Evolutionary conservation across 1,284 basidiomycete species (phyloP).

Genomic region (Meripilus lineatus): DNA sequence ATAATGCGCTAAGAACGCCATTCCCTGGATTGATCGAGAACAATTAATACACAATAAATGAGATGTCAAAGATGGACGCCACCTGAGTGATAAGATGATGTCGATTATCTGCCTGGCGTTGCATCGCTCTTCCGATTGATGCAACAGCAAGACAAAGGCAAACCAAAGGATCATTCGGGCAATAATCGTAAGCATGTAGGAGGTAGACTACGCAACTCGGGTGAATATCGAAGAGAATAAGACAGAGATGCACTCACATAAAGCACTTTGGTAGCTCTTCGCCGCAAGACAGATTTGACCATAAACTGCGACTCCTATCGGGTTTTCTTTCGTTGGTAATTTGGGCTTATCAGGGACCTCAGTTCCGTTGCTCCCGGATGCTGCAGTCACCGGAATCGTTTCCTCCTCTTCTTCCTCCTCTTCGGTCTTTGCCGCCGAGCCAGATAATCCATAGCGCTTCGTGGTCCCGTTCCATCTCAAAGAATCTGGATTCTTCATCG

Average conservation of each 20-base stretch:
- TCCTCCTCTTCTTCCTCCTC: slow-evolving; percentile 30
- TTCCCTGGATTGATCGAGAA: slow-evolving; percentile 43
- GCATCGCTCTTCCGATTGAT: slow-evolving; percentile 86
- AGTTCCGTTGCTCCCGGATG: slow-evolving; percentile 19
- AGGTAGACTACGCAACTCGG: slow-evolving; percentile 67
- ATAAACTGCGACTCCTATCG: slow-evolving; percentile 76
- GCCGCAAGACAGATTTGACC: slow-evolving; percentile 83
- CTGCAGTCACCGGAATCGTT: slow-evolving; percentile 13
- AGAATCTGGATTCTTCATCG: slow-evolving; percentile 53
- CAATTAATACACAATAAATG: background rate
- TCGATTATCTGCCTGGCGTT: slow-evolving; percentile 91
- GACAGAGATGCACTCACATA: slow-evolving; percentile 57
- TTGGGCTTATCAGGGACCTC: slow-evolving; percentile 18
- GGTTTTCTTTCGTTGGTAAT: slow-evolving; percentile 70
- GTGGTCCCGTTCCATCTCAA: slow-evolving; percentile 53
- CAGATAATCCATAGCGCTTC: slow-evolving; percentile 43
- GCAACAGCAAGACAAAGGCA: slow-evolving; percentile 81
- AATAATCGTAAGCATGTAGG: slow-evolving; percentile 82
- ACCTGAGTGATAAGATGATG: slow-evolving; percentile 84
- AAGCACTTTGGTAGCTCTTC: slow-evolving; percentile 85
- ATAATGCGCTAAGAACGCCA: slow-evolving; percentile 81
- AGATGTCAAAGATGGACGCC: background rate
- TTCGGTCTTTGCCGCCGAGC: slow-evolving; percentile 30
- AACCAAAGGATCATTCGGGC: slow-evolving; percentile 80
- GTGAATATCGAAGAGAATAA: slow-evolving; percentile 1